Base-by-base conservation (phyloP, 106 monocot genomes). In the Phalaenopsis aphrodite region DNA sequence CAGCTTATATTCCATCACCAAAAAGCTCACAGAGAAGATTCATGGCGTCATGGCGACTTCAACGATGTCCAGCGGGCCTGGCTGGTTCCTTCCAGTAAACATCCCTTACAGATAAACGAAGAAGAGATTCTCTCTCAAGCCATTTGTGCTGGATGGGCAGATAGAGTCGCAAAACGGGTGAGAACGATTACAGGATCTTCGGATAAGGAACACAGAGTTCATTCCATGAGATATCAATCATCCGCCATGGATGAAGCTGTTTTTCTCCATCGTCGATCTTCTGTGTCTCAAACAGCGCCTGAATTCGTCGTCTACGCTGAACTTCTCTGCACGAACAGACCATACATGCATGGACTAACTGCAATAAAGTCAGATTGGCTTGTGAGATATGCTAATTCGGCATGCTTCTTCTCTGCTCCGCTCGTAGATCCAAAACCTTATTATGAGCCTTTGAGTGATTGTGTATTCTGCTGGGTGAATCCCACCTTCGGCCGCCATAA, bases 101-200 rank as follows among this genome's bases (percentile, higher is more conserved):
- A 91, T 19, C 89, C 91, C 3, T 82, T 99, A 45, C 61, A 71
- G 71, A 76, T 93, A 78, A 82, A 83, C 46, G 98, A 99, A 81
- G 98, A 99, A 84, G 89, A 99, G 72, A 58, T 93, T 30, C 64
- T 99, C 47, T 86, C 89, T 19, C 94, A 93, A 82, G 90, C 94
- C 76, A 91, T 99, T 68, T 92, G 94, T 85, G 89, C 98, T 76
- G 98, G 98, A 42, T 99, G 98, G 98, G 94, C 89, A 42, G 94
- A 99, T 77, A 82, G 95, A 74, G 91, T 99, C 30, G 90, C 98
- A 42, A 95, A 91, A 84, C 87, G 91, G 5, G 46, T 88, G 46
- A 83, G 81, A 19, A 73, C 74, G 7, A 17, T 76, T 84, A 48
- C 82, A 19, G 64, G 73, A 2, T 56, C 84, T 19, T 88, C 87